phyloP scores from a whole-genome alignment of 2,329 filamentous ascomycete species.

The Colletotrichum sp. region DNA sequence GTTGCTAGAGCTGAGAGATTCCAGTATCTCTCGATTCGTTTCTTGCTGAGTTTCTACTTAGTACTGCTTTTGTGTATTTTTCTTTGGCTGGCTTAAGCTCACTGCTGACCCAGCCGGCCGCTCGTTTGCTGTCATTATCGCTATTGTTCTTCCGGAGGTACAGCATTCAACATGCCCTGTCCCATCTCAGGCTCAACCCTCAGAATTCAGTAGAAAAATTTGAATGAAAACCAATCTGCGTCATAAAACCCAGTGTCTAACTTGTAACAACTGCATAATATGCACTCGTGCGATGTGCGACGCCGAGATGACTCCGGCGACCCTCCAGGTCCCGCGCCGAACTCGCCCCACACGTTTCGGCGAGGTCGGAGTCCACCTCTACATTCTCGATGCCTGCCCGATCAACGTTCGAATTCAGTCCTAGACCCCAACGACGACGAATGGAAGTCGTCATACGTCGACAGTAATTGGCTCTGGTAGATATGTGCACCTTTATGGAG shows the following conservation, averaged over 20 bases:
- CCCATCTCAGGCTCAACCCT: neutral
- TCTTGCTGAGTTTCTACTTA: neutral
- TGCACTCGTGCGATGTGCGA: neutral
- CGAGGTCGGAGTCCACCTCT: neutral
- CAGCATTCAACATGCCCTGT: neutral
- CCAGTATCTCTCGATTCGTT: neutral
- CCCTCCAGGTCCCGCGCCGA: neutral
- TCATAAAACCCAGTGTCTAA: rapidly evolving
- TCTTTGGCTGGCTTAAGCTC: neutral
- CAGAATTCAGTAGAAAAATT: neutral
- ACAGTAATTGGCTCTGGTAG: neutral
- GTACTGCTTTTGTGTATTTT: neutral
- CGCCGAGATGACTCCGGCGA: neutral
- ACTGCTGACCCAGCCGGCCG: neutral
- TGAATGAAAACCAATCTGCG: neutral
- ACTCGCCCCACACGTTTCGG: neutral
- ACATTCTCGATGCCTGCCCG: neutral
- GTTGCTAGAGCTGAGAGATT: neutral
- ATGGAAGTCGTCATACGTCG: neutral
- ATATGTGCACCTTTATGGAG: neutral
- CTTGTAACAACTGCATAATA: rapidly evolving
- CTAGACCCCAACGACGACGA: neutral
- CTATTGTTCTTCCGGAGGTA: neutral
- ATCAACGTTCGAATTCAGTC: rapidly evolving
- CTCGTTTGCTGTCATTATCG: neutral